Base-by-base conservation (phyloP, 164 flowering plant species). In the Vitis riparia region DNA sequence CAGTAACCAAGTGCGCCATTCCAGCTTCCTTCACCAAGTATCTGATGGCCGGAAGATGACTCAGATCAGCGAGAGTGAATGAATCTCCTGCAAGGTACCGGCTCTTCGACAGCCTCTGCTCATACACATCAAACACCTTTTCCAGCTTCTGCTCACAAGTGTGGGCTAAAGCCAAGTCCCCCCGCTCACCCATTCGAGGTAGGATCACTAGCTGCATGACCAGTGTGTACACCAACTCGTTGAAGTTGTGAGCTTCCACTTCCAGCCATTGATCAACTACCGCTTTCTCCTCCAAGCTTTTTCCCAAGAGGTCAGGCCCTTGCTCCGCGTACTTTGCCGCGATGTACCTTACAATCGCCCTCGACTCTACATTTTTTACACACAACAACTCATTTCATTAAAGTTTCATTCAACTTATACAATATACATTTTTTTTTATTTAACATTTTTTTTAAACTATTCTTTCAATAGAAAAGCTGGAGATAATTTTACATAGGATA, bases 181-280 rank as follows among this genome's bases (percentile, higher is more conserved):
- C 74, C 0, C 19, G 51, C 30, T 73, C 27, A 0, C 89, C 92
- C 83, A 83, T 76, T 14, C 71, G 63, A 0, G 95, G 93, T n/a
- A 85, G 73, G 58, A 90, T 63, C 12, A 85, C 59, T 1, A 83
- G 72, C 23, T 92, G 87, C 47, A 87, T 68, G 1, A 85, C 84
- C 1, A 89, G n/a, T 30, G 57, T 75, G 81, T 57, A 80, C 2
- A 86, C 81, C 30, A 83, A 29, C 29, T 83, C 86, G 63, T 87
- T 79, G 80, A 79, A 88, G 73, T 87, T 89, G 79, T 92, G 88
- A 1, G 89, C 83, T 73, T 92, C 97, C 17, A 90, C 90, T 71
- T 90, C 97, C 0, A 90, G 80, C 95, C 97, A 92, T 70, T 92
- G 96, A 30, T 92, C 91, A 27, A 89, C 87, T 56, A 87, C 10